A percentile compares a stretch with the other conserved stretches of the same genome.
phyloP scores from a whole-genome alignment of 306 rosid species.

The Alnus glutinosa region DNA sequence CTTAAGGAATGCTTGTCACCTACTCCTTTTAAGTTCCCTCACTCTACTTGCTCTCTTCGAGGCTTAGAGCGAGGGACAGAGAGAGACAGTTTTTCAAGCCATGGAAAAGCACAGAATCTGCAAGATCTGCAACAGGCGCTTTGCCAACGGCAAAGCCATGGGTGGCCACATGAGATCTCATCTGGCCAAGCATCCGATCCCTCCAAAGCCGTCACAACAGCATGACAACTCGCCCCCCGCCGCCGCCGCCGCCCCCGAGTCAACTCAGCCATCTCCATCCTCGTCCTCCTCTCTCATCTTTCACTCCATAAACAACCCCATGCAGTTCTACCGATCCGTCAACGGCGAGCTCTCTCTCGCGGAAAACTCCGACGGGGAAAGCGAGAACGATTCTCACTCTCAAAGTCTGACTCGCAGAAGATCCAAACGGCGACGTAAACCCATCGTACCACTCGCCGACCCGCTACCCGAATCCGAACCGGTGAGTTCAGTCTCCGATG shows the following conservation, averaged over 20 bases:
- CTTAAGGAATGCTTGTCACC: slow-evolving; percentile 39
- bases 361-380: slow-evolving; percentile 17
- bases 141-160: slow-evolving; percentile 55
- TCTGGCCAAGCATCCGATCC: slow-evolving; percentile 40
- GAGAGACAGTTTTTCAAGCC: slow-evolving; percentile 12
- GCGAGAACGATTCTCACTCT: slow-evolving; percentile 10
- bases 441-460: neutral
- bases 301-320: neutral
- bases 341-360: slow-evolving; percentile 2
- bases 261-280: neutral
- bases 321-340: slow-evolving; percentile 18
- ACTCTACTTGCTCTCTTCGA: neutral
- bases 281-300: slow-evolving; percentile 13
- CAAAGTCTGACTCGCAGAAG: slow-evolving; percentile 39
- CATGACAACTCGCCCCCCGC: neutral
- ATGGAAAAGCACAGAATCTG: slow-evolving; percentile 52
- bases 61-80: neutral
- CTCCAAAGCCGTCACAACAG: slow-evolving; percentile 24
- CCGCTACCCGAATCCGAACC: neutral
- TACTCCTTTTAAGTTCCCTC: slow-evolving; percentile 21
- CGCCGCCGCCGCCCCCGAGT: neutral
- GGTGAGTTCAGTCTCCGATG: slow-evolving; percentile 24
- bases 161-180: slow-evolving; percentile 89
- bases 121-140: slow-evolving; percentile 51
- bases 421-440: slow-evolving; percentile 40